phyloP scores from a whole-genome alignment of 345 rosid species.

The Trapa bicornis region DNA sequence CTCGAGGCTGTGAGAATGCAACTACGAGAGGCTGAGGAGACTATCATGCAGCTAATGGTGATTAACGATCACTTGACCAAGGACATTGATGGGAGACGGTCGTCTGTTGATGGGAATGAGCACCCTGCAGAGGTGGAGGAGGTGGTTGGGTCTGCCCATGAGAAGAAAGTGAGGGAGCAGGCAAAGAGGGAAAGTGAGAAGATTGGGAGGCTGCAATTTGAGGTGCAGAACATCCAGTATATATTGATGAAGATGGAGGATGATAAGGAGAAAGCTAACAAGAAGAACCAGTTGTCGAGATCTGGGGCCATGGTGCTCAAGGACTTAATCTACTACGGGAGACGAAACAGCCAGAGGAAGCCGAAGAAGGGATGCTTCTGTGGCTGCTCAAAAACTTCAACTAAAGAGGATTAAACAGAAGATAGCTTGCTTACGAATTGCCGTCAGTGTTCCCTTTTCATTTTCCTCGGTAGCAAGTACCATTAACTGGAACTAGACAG shows the following conservation, averaged over 20 bases:
- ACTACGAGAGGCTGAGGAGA: slow-evolving; percentile 56
- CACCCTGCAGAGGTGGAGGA: slow-evolving; percentile 22
- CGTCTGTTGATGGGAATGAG: slow-evolving; percentile 4
- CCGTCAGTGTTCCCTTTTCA: background rate
- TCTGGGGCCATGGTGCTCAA: slow-evolving; percentile 39
- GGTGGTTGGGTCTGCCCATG: slow-evolving; percentile 13
- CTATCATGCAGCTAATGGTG: slow-evolving; percentile 41
- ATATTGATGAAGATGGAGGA: slow-evolving; percentile 59
- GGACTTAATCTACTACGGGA: slow-evolving; percentile 48
- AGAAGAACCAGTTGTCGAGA: slow-evolving; percentile 32
- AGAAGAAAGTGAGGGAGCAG: slow-evolving; percentile 38
- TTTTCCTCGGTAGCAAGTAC: background rate
- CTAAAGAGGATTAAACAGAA: slow-evolving; percentile 30
- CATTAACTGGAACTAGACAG: too few relatives aligned
- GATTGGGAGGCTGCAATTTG: slow-evolving; percentile 55
- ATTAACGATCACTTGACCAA: slow-evolving; percentile 37
- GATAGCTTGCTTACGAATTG: background rate
- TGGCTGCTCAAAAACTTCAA: slow-evolving; percentile 52
- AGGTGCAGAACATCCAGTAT: slow-evolving; percentile 60
- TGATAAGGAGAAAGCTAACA: slow-evolving; percentile 35
- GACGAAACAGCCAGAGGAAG: slow-evolving; percentile 29
- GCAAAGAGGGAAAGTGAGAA: slow-evolving; percentile 60
- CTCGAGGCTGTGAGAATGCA: slow-evolving; percentile 46
- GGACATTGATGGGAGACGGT: slow-evolving; percentile 31
- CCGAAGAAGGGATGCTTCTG: slow-evolving; percentile 57